Conservation (phyloP, 495 filamentous ascomycete species). For the Aspergillus panamensis region DNA sequence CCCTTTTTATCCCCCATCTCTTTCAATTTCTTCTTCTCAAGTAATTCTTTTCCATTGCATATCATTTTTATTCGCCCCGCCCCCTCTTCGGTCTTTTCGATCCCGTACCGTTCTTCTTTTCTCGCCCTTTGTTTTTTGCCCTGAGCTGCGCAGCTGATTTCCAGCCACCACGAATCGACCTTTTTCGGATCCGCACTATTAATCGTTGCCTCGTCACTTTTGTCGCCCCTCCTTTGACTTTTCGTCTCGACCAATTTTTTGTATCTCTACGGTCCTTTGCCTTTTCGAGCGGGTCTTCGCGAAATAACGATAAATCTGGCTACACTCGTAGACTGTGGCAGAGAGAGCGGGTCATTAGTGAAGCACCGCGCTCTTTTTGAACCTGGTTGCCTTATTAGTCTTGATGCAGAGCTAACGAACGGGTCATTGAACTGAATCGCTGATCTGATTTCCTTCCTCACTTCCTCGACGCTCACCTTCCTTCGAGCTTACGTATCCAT, state of each 20-base stretch:
- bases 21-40: constrained; percentile 32
- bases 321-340: constrained; percentile 17
- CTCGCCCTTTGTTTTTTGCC: constrained; percentile 20
- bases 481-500: constrained; percentile 25
- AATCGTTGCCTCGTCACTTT: constrained; percentile 30
- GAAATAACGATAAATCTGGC: constrained; percentile 25
- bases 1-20: constrained; percentile 24
- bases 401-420: constrained; percentile 18
- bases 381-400: constrained; percentile 5
- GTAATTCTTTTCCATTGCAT: constrained; percentile 29
- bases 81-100: constrained; percentile 32
- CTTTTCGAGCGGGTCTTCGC: constrained; percentile 24
- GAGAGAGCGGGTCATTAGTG: constrained; percentile 11
- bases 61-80: constrained; percentile 32
- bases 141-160: constrained; percentile 43
- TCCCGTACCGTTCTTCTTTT: constrained; percentile 32
- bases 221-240: constrained; percentile 29
- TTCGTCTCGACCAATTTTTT: constrained; percentile 24
- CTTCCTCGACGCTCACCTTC: constrained; percentile 3
- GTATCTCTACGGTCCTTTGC: constrained; percentile 22
- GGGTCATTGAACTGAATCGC: constrained; percentile 8
- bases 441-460: constrained; percentile 10
- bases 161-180: constrained; percentile 49
- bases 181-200: constrained; percentile 14
- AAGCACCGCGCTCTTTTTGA: constrained; percentile 7